Evolutionary conservation across 148 eudicot species (phyloP).

Genomic region (Silene conica): DNA sequence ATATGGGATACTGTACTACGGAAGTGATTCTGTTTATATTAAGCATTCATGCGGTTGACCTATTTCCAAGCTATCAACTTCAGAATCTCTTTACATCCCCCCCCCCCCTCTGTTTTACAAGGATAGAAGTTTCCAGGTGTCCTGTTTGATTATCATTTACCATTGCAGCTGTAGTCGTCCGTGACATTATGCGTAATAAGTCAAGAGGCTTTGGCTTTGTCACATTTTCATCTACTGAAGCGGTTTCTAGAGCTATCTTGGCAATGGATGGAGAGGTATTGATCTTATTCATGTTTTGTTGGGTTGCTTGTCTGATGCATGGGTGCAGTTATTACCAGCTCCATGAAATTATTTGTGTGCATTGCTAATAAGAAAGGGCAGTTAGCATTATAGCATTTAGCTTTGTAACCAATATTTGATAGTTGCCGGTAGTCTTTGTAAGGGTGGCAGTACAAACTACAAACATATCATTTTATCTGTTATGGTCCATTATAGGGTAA

Average conservation of each 20-base stretch:
- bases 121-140: neutral
- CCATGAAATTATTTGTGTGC: neutral
- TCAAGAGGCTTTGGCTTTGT: constrained; percentile 96
- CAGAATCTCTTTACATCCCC: neutral
- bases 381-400: neutral
- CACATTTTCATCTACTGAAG: constrained; percentile 56
- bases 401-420: neutral
- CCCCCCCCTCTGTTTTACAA: neutral
- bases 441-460: neutral
- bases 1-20: neutral
- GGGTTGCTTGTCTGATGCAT: neutral
- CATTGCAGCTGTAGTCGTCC: constrained; percentile 69
- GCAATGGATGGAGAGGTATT: constrained; percentile 83
- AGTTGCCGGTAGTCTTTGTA: neutral
- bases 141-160: constrained; percentile 1
- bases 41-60: neutral
- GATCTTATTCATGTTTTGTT: constrained; percentile 4
- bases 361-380: neutral
- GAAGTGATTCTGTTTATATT: neutral
- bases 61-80: neutral
- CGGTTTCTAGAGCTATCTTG: constrained; percentile 74
- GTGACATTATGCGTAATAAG: constrained; percentile 68
- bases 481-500: neutral
- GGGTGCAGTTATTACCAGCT: neutral
- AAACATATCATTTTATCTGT: neutral